Percentiles rank a stretch among this genome's conserved stretches.
phyloP scores from a whole-genome alignment of 805 yeast genomes.

The Dipodascus geniculatus region DNA sequence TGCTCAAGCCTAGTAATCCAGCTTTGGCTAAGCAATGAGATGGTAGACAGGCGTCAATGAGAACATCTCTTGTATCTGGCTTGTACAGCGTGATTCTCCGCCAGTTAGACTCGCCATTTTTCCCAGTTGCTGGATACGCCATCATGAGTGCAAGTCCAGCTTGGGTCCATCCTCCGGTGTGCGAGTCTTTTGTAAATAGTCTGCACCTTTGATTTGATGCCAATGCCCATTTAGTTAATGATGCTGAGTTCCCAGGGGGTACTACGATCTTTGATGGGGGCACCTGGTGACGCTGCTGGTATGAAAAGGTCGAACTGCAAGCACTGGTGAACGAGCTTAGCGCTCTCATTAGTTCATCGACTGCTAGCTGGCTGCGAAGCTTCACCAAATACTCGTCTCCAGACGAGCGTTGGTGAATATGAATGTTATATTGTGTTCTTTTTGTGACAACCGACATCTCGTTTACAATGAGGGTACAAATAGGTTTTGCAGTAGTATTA shows the following conservation, averaged over 20 bases:
- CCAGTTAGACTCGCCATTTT: neutral
- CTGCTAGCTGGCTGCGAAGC: neutral
- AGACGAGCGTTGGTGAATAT: neutral
- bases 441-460: neutral
- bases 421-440: neutral
- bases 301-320: neutral
- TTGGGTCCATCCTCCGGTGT: neutral
- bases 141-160: neutral
- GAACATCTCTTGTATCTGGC: neutral
- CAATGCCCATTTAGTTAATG: neutral
- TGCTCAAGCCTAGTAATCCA: neutral
- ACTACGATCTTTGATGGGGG: neutral
- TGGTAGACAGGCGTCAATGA: neutral
- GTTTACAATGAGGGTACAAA: neutral
- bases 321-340: neutral
- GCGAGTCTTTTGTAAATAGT: neutral
- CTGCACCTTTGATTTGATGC: neutral
- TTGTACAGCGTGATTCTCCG: neutral
- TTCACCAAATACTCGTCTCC: neutral
- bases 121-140: neutral
- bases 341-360: neutral
- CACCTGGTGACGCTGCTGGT: neutral
- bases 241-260: neutral
- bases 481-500: neutral
- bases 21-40: neutral